Base-by-base conservation (phyloP, 495 filamentous ascomycete species). In the Lindgomyces ingoldianus region DNA sequence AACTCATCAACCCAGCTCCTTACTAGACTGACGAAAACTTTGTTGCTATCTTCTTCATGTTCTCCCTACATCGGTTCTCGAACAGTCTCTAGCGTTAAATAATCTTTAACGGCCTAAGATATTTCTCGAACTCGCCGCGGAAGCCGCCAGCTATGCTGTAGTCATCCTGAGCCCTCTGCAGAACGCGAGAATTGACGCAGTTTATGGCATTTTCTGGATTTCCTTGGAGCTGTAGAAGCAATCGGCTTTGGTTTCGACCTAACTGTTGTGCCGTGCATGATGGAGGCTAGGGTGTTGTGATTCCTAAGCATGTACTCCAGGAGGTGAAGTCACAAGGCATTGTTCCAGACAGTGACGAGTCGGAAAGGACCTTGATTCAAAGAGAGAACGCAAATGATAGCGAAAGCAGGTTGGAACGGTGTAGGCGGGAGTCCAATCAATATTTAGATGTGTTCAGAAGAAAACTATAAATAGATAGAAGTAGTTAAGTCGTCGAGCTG, bases 171-270 rank as follows among this genome's bases (percentile, higher is more conserved):
- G 3, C 4, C n/a, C 11, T 3, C 3, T 4, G 39, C 3, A 16
- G 3, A 41, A 9, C 2, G 36, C 36, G 47, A 39, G 3, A 14
- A 47, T 12, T 46, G n/a, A 59, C 41, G 52, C 21, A 12, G 11
- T 18, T 11, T 18, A 59, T 47, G 62, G 62, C 25, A 57, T 65
- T 46, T 62, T 60, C 19, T 22, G 58, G 64, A 60, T 36, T 41
- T 64, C 39, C 64, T 62, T 12, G 64, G 48, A 12, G 64, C 64
- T 24, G 64, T 46, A 22, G 64, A 67, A 26, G 59, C 59, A 4
- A 64, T 67, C 25, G 55, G 64, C 50, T 67, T 67, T 41, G 64
- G 64, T 24, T 18, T 67, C 21, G 58, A 67, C 39, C 47, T 50
- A 1, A 67, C 56, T 26, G 50, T 19, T 9, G 55, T 63, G 18